Percentiles rank a stretch among this genome's conserved stretches.
phyloP scores from a whole-genome alignment of 2,329 filamentous ascomycete species.

The Talaromyces sp. region DNA sequence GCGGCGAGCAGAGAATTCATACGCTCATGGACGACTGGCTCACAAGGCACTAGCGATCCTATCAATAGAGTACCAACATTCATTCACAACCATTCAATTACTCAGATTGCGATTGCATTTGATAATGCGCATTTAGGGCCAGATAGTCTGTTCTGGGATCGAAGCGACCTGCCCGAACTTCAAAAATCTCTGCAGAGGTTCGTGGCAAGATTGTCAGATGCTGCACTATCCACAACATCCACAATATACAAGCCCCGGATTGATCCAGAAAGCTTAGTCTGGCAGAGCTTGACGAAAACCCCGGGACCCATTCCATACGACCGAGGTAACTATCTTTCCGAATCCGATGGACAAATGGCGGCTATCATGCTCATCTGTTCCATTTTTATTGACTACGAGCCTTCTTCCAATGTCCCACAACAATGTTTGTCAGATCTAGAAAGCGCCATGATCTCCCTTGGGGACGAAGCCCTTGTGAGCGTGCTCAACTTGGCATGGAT shows the following conservation, averaged over 20 bases:
- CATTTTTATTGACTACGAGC: constrained; percentile 8
- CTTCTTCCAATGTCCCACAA: neutral
- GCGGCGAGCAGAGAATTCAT: constrained; percentile 9
- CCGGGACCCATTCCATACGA: neutral
- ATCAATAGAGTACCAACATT: neutral
- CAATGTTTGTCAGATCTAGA: constrained; percentile 13
- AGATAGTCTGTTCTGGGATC: constrained; percentile 12
- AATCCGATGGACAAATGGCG: constrained; percentile 11
- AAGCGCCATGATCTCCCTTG: neutral
- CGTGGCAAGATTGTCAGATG: constrained; percentile 3
- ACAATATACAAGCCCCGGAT: neutral
- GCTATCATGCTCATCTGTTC: constrained; percentile 7
- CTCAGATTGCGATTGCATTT: constrained; percentile 7
- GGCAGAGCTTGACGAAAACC: constrained; percentile 2
- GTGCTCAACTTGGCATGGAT: constrained; percentile 10
- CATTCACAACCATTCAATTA: constrained; percentile 10
- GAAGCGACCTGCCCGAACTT: neutral
- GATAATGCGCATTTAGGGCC: constrained; percentile 1
- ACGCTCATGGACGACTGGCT: neutral
- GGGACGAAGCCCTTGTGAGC: constrained; percentile 7
- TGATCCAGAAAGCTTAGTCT: constrained; percentile 6
- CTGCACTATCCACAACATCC: neutral
- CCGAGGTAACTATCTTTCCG: neutral
- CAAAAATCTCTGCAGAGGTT: constrained; percentile 3
- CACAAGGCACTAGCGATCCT: neutral